Conservation (phyloP, 2,329 filamentous ascomycete genomes). For the Aureobasidium sp. region DNA sequence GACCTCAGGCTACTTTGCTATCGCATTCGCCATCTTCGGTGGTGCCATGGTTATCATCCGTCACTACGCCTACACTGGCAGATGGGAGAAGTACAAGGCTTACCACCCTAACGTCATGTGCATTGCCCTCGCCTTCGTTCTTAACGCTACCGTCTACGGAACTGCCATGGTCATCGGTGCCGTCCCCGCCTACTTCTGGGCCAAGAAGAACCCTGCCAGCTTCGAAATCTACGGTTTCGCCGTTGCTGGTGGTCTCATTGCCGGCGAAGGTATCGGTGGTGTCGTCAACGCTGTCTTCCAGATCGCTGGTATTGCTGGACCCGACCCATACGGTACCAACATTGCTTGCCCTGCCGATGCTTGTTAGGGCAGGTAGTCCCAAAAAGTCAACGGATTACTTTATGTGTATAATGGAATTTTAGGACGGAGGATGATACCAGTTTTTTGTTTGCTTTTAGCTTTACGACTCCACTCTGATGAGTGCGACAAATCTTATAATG, state of each 20-base stretch:
- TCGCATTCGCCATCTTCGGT: conserved; percentile 60
- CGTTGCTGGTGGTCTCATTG: conserved; percentile 66
- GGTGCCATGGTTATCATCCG: conserved; percentile 59
- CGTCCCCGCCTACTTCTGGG: conserved; percentile 59
- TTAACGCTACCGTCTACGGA: conserved; percentile 64
- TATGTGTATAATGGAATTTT: neutral
- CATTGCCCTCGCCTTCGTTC: conserved; percentile 64
- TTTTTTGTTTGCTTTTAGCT: neutral
- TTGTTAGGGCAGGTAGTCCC: conserved; percentile 30
- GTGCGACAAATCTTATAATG: conserved; percentile 4
- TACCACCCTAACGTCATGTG: conserved; percentile 71
- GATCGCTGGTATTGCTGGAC: conserved; percentile 47
- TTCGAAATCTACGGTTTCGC: conserved; percentile 69
- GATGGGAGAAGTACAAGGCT: conserved; percentile 58
- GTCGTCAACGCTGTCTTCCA: conserved; percentile 65
- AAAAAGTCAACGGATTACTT: conserved; percentile 1
- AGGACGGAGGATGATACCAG: conserved; percentile 1
- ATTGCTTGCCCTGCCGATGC: conserved; percentile 45
- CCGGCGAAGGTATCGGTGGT: conserved; percentile 69
- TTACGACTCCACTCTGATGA: neutral
- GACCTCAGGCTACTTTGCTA: conserved; percentile 63
- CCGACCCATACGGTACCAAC: conserved; percentile 43
- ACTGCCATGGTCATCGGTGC: conserved; percentile 67
- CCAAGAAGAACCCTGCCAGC: conserved; percentile 54
- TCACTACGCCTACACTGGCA: conserved; percentile 61